Percentiles rank a stretch among this genome's conserved stretches.
Conservation (phyloP, 768 basidiomycete genomes). For the Trametes villosa region DNA sequence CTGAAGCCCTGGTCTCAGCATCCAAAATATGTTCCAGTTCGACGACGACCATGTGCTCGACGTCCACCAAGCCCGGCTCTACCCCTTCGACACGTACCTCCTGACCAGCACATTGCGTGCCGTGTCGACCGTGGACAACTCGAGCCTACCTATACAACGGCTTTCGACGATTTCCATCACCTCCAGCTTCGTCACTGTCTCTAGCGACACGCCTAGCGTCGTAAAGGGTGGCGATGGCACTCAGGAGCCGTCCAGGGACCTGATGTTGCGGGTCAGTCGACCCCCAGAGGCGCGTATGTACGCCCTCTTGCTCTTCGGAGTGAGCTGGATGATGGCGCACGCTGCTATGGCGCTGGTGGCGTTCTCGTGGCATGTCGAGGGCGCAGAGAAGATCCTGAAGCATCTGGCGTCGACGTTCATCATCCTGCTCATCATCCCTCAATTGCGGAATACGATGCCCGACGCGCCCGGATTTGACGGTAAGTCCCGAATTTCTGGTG, state of each 20-base stretch:
- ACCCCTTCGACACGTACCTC: conserved; percentile 61
- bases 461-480: conserved; percentile 58
- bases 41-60: conserved; percentile 61
- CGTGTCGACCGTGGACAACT: conserved; percentile 36
- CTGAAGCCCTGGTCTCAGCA: conserved; percentile 36
- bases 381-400: conserved; percentile 39
- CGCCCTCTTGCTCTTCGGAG: conserved; percentile 48
- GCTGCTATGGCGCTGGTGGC: conserved; percentile 50
- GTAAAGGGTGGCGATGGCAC: conserved; percentile 28
- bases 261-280: conserved; percentile 49
- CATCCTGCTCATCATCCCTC: conserved; percentile 52
- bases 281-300: conserved; percentile 51
- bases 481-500: conserved; percentile 21
- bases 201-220: conserved; percentile 45
- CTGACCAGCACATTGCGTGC: conserved; percentile 54
- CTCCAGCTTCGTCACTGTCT: conserved; percentile 50
- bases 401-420: conserved; percentile 45
- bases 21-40: conserved; percentile 60
- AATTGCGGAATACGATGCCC: conserved; percentile 58
- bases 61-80: conserved; percentile 55
- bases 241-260: conserved; percentile 44
- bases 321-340: conserved; percentile 61
- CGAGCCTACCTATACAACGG: conserved; percentile 47
- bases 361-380: conserved; percentile 43
- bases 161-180: conserved; percentile 48